Percentiles rank a stretch among this genome's conserved stretches.
Conservation (phyloP, 306 rosid species). For the Malus sieversii region DNA sequence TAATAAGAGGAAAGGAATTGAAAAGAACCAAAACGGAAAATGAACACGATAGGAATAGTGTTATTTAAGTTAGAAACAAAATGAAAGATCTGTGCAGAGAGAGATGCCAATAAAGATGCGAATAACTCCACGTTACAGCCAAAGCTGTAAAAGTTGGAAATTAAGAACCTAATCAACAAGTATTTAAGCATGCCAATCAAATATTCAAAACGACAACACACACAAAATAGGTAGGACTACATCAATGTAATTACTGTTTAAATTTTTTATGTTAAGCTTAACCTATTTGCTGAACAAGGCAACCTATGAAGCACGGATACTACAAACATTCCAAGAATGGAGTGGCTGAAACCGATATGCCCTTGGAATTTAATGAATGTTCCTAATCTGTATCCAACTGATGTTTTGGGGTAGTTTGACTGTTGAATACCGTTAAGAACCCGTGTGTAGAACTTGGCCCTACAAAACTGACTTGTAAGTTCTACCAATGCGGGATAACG, state of each 20-base stretch:
- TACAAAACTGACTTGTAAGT: no score
- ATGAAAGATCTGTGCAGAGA: neutral
- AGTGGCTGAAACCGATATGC: neutral
- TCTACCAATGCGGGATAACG: no score
- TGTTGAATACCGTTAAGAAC: neutral
- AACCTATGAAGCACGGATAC: neutral
- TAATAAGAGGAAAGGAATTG: neutral
- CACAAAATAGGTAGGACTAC: neutral
- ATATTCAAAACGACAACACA: neutral
- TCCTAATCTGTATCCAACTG: neutral
- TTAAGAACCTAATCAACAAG: neutral
- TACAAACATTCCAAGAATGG: neutral
- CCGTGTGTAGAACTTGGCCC: no score
- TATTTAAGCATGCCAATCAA: neutral
- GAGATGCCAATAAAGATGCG: neutral
- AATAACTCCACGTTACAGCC: neutral
- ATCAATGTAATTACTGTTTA: neutral
- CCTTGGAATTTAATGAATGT: neutral
- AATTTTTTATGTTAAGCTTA: neutral
- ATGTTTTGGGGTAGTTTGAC: neutral
- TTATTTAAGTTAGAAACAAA: neutral
- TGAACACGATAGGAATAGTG: neutral
- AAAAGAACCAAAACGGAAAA: neutral
- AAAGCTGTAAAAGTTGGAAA: neutral
- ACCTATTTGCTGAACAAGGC: neutral